These are phyloP conservation scores for Evansstolkia leycettana DNA, from an alignment of 495 filamentous ascomycete genomes.

Conservation along the genomic window DNA sequence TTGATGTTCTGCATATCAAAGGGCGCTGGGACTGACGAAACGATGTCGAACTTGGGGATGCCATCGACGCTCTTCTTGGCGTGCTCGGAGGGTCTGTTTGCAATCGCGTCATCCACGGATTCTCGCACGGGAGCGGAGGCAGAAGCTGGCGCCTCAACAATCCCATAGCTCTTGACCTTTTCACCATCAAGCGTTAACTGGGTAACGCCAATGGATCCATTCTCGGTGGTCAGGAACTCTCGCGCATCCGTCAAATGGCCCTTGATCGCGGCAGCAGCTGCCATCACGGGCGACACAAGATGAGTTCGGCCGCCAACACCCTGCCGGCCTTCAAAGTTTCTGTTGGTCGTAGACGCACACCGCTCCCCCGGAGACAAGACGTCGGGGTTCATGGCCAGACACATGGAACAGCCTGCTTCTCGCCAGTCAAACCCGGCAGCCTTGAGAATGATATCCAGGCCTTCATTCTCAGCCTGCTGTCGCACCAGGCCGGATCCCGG, in stretches of 20 bases:
- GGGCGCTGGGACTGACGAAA: constrained; percentile 81
- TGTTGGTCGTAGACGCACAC: constrained; percentile 90
- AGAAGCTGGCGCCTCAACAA: constrained; percentile 44
- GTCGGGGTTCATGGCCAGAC: constrained; percentile 97
- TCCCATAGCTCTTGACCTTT: no score
- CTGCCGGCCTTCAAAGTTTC: constrained; percentile 96
- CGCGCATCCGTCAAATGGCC: constrained; percentile 89
- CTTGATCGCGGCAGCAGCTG: constrained; percentile 76
- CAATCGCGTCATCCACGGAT: no score
- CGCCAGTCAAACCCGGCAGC: constrained; percentile 96
- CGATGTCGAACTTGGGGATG: constrained; percentile 66
- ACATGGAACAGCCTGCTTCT: constrained; percentile 98
- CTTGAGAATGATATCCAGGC: constrained; percentile 80
- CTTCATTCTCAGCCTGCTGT: constrained; percentile 81
- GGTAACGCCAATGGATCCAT: no score
- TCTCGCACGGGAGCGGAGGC: constrained; percentile 34
- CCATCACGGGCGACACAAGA: constrained; percentile 95
- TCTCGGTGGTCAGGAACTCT: constrained; percentile 57
- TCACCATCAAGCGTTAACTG: no score
- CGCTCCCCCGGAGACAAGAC: constrained; percentile 89
- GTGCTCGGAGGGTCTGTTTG: no score
- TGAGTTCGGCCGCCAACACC: constrained; percentile 89
- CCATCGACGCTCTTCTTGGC: no score
- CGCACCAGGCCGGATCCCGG: constrained; percentile 93
- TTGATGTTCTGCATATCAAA: constrained; percentile 84